Percentiles rank a stretch among this genome's conserved stretches.
These are phyloP conservation scores for Cercophora samala DNA, from an alignment of 495 filamentous ascomycete genomes.

Conservation along the genomic window DNA sequence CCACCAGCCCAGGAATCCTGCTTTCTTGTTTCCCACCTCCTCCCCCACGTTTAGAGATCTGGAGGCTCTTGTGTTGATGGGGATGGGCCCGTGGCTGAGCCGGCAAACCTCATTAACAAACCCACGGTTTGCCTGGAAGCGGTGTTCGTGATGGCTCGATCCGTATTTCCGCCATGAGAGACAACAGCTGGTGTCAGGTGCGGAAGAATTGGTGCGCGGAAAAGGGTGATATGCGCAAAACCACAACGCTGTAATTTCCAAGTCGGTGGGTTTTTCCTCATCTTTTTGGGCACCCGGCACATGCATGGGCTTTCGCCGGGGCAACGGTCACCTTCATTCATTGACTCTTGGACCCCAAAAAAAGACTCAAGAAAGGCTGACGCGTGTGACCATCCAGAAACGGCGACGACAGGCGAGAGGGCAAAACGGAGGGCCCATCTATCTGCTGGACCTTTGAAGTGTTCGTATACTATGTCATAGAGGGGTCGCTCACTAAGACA, in stretches of 20 bases:
- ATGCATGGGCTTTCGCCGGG: not conserved
- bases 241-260: constrained; percentile 14
- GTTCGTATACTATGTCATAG: no score
- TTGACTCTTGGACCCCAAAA: constrained; percentile 5
- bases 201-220: not conserved
- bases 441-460: no score
- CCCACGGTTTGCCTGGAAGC: constrained; percentile 1
- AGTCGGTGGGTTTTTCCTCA: constrained; percentile 1
- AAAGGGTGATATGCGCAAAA: not conserved
- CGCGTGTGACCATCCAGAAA: not conserved
- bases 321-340: not conserved
- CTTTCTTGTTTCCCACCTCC: not conserved
- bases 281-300: not conserved
- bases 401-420: not conserved
- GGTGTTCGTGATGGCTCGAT: not conserved
- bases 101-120: not conserved
- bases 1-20: constrained; percentile 5
- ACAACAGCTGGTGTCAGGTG: constrained; percentile 9
- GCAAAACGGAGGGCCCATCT: not conserved
- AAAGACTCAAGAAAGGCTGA: not conserved
- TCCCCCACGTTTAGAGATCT: constrained; percentile 1
- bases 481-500: no score
- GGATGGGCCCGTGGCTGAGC: not conserved
- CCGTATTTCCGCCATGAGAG: not conserved
- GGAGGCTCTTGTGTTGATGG: not conserved